Base-by-base conservation (phyloP, 2,329 filamentous ascomycete genomes). In the Clarireedia hainanense region DNA sequence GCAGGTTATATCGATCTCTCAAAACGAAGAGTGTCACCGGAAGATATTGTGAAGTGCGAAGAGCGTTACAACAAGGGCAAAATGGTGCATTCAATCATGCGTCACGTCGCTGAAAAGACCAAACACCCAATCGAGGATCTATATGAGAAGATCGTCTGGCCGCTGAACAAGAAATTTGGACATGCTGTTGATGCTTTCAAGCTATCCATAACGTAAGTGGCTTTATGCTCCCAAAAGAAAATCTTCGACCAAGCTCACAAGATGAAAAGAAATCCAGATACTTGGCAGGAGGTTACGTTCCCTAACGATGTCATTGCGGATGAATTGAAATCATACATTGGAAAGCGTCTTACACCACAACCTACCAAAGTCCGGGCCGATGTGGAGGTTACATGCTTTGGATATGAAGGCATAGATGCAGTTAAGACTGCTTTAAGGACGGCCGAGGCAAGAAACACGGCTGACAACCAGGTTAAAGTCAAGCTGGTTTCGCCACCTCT, bases 31-130 rank as follows among this genome's bases (percentile, higher is more conserved):
- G 94, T 99, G 58, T 96, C 91, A 45, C 88, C 94, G 46, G 94
- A 99, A 73, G 94, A 99, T 77, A 94, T 97, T 62, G 80, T 96
- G 66, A 96, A 96, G 78, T 99, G 95, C 72, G 94, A 99, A 73
- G 94, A 99, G 78, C 85, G 94, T 66, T 99, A 96, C 81, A 99
- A 99, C 83, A 99, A 99, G 85, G 89, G 90, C 79, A 99, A 99
- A 80, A 95, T 96, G 80, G 94, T 97, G 42, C 94, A 99, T 75
- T 95, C 90, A 54, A 96, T 99, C 74, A 92, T 99, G 89, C 87
- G 92, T 72, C 94, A 99, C 73, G 94, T 99, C 61, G 92, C 94
- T 64, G 91, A 99, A 78, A 96, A 96, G 81, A 95, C 91, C 45
- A 85, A 88, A 70, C 88, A 85, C 30, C 91, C 92, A n/a, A 95